A percentile compares a stretch with the other conserved stretches of the same genome.
These are phyloP conservation scores for Phlebiopsis gigantea DNA, from an alignment of 768 basidiomycete species.

Conservation along the genomic window DNA sequence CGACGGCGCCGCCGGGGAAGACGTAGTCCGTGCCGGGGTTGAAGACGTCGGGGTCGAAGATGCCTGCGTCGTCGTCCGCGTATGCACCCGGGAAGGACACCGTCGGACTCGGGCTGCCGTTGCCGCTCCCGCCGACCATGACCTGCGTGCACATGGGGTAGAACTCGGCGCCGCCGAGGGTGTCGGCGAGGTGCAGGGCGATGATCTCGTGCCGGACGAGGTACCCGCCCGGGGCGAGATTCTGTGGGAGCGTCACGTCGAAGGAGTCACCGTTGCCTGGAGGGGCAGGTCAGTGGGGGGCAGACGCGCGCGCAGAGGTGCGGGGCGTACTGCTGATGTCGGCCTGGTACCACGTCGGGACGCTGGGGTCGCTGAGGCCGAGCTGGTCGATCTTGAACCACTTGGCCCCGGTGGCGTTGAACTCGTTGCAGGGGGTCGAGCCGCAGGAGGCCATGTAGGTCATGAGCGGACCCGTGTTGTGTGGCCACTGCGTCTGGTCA, in stretches of 20 bases:
- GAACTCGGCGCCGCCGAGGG: constrained; percentile 66
- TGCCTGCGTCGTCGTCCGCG: constrained; percentile 66
- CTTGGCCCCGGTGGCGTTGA: constrained; percentile 49
- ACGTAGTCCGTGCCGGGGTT: constrained; percentile 21
- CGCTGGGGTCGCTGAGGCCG: constrained; percentile 18
- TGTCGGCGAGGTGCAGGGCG: constrained; percentile 62
- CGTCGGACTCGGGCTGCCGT: constrained; percentile 42
- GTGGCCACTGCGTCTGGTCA: constrained; percentile 33
- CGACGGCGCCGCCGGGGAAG: constrained; percentile 25
- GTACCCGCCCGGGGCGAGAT: constrained; percentile 65
- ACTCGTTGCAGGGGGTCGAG: constrained; percentile 49
- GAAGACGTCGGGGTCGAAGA: constrained; percentile 48
- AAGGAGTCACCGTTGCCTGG: constrained; percentile 22
- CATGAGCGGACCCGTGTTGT: constrained; percentile 63
- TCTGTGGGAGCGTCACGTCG: constrained; percentile 30
- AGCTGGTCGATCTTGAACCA: constrained; percentile 60
- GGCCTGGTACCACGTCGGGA: constrained; percentile 21
- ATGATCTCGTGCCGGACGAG: constrained; percentile 79
- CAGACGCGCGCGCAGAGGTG: neutral
- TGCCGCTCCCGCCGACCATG: constrained; percentile 47
- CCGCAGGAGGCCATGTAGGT: constrained; percentile 71
- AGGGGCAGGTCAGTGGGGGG: neutral
- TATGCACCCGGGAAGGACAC: constrained; percentile 75
- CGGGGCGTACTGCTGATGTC: constrained; percentile 18
- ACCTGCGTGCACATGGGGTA: constrained; percentile 68